phyloP scores from a whole-genome alignment of 2,329 filamentous ascomycete species.

The Colletotrichum zoysiae region DNA sequence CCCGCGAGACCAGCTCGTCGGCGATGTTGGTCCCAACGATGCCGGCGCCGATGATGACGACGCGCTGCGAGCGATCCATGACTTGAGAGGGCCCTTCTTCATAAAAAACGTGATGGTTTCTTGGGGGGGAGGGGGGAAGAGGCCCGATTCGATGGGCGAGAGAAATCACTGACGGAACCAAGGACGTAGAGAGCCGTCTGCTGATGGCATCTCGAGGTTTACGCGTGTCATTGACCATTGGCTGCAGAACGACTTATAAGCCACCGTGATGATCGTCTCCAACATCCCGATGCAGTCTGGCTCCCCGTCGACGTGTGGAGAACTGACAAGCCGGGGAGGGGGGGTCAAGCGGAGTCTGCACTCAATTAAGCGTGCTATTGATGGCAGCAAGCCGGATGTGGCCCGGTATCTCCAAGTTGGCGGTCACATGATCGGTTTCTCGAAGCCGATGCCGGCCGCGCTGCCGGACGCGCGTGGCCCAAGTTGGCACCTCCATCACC shows the following conservation, averaged over 20 bases:
- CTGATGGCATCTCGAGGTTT: background rate
- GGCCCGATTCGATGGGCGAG: background rate
- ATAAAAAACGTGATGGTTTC: background rate
- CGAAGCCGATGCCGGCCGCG: conserved; percentile 36
- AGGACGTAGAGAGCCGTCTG: background rate
- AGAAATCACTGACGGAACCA: background rate
- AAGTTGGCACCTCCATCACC: conserved; percentile 4
- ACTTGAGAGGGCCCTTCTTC: background rate
- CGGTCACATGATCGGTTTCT: conserved; percentile 45
- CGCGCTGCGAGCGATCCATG: conserved; percentile 56
- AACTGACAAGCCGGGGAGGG: background rate
- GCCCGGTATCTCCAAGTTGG: conserved; percentile 10
- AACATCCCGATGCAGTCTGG: conserved; percentile 25
- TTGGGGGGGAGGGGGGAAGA: background rate
- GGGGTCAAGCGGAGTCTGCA: background rate
- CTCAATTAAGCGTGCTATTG: conserved; percentile 8
- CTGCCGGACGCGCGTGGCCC: conserved; percentile 27
- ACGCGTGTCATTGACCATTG: background rate
- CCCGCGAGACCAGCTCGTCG: conserved; percentile 71
- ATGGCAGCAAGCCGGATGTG: conserved; percentile 6
- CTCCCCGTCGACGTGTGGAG: conserved; percentile 9
- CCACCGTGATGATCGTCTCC: conserved; percentile 6
- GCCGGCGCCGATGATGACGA: conserved; percentile 73
- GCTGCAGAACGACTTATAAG: conserved; percentile 23
- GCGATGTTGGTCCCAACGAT: conserved; percentile 75